A percentile compares a stretch with the other conserved stretches of the same genome.
Evolutionary conservation across 164 flowering plant species (phyloP).

Genomic region (Malania oleifera): DNA sequence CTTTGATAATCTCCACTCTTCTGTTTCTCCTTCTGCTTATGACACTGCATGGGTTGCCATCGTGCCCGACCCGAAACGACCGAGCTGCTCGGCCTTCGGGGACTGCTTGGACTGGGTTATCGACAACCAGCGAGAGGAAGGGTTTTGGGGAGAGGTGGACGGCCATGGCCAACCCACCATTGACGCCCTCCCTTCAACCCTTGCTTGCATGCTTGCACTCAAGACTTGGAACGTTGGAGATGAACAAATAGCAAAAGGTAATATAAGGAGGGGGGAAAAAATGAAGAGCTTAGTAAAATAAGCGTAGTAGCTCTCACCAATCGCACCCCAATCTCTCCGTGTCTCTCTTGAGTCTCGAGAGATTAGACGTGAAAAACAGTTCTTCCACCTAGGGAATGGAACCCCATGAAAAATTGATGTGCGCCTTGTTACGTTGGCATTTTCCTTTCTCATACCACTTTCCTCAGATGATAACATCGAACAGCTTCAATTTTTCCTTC

Average conservation of each 20-base stretch:
- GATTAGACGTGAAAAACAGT: too few relatives aligned
- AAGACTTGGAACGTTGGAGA: constrained; percentile 30
- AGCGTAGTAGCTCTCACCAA: too few relatives aligned
- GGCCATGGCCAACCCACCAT: constrained; percentile 21
- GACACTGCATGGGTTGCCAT: constrained; percentile 59
- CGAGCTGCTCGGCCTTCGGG: constrained; percentile 26
- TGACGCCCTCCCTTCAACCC: constrained; percentile 33
- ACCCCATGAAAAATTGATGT: too few relatives aligned
- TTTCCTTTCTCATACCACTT: too few relatives aligned
- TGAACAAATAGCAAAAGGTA: constrained; percentile 26
- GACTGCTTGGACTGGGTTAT: constrained; percentile 40
- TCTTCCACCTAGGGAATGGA: too few relatives aligned
- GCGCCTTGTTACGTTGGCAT: too few relatives aligned
- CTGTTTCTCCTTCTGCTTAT: constrained; percentile 39
- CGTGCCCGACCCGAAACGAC: constrained; percentile 26
- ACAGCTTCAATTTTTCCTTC: too few relatives aligned
- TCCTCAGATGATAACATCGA: too few relatives aligned
- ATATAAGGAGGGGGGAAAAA: too few relatives aligned
- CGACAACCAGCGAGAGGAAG: constrained; percentile 29
- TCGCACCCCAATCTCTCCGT: too few relatives aligned
- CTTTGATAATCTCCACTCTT: constrained; percentile 11
- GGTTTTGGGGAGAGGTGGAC: constrained; percentile 38
- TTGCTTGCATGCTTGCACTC: constrained; percentile 45
- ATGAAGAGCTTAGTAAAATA: too few relatives aligned
- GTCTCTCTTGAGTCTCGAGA: too few relatives aligned